Evolutionary conservation across 352 stramenopile species (phyloP), one percentile per base, ranked within the genome.

Genomic region (Phytophthora litchii): DNA sequence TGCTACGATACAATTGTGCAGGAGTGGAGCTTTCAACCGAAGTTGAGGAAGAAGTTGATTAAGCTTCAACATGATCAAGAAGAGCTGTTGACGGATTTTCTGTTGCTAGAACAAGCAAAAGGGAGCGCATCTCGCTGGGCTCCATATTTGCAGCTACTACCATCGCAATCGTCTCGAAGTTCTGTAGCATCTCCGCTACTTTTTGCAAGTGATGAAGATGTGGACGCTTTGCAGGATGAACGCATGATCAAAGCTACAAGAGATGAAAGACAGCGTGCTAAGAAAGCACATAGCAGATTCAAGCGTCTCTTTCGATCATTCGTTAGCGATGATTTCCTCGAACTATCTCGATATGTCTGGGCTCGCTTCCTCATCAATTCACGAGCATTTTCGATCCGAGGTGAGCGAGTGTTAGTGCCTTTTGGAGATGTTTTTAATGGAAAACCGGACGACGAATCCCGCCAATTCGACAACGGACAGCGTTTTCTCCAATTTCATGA

Each of bases 371-470:
- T 90, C 31, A 41, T 96, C 16, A 87, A 81, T 47, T 95, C 83
- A 1, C 72, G 90, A 17, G 89, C 84, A 3, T 89, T 96, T 56
- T 88, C 86, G 0, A 89, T 96, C 47, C 66, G 50, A 14, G 89
- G 89, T 1, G 38, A 83, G 11, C 87, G 87, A 3, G 81, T 78
- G 25, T 60, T 97, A 13, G 85, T 93, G n/a, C 90, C 89, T 13
- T 92, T 96, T 64, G 89, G 81, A 2, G 89, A 96, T 53, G 74
- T 97, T 20, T 93, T 95, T 55, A 97, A 97, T 49, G 90, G 88
- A 17, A 44, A 80, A 29, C 34, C 67, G 0, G 76, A 93, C 35
- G 55, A 57, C 3, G 36, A 67, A 16, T 12, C 45, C 27, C 57
- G 72, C 1, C 23, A 29, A 3, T 56, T 69, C 29, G 65, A 74